Evolutionary conservation across 179 eudicot species (phyloP), one percentile per base, ranked within the genome.

Genomic region (Beta macrorhiza): DNA sequence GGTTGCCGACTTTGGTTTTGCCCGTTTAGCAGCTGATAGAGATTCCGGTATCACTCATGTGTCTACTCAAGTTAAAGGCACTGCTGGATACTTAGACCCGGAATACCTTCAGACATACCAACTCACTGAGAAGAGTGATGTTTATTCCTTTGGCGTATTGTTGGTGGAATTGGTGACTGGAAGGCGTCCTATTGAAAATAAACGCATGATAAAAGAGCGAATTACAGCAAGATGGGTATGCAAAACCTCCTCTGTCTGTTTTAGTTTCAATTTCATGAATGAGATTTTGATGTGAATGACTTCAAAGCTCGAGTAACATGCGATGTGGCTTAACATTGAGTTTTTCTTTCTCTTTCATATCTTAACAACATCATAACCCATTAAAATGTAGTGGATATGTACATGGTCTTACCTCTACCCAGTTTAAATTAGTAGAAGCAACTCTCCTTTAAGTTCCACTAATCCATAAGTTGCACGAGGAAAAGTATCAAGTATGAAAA

Each of bases 21-120:
- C 99, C 0, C 84, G 97, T 77, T 12, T 92, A 84, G 97, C 85
- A 37, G 86, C 94, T 15, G 97, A 90, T 75, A 78, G 77, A 76
- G 94, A 94, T 73, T 90, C 89, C 2, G 93, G 85, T 62, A 86
- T 77, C 7, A 93, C 98, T 72, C 99, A 96, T 85, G 91, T 93
- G 10, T 93, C 92, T 15, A 96, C 99, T 49, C 97, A 93, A 88
- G 93, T 96, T 32, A 96, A 94, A 90, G 99, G 99, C 83, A 96
- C 99, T n/a, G 99, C 99, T 13, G 99, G 99, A 51, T 94, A 96
- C 85, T 87, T 96, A 63, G 99, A 96, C 84, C 99, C 99, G 2
- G 99, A 91, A 75, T 96, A 96, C 80, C 89, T 96, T 7, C 90
- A 80, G 74, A 93, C 97, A 53, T 91, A 89, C 80, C 97, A 96